Evolutionary conservation across 441 rosid species (phyloP).

Genomic region (Erysimum pusillum): DNA sequence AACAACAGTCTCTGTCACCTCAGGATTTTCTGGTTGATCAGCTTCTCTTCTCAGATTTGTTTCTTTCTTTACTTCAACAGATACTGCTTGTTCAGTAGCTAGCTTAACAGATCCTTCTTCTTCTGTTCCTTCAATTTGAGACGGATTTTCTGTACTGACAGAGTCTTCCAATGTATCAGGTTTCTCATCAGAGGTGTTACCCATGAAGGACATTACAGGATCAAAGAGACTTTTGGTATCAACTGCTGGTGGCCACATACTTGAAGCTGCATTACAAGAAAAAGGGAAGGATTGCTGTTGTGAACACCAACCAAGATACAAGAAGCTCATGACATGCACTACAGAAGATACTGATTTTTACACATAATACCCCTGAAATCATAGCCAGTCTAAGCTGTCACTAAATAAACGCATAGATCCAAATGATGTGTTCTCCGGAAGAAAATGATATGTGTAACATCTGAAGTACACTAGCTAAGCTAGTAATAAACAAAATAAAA

Average conservation of each 20-base stretch:
- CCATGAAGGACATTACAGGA: conserved; percentile 85
- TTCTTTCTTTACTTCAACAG: conserved; percentile 56
- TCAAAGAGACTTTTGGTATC: conserved; percentile 59
- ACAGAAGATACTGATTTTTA: neutral
- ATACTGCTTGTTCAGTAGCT: conserved; percentile 39
- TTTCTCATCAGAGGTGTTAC: conserved; percentile 66
- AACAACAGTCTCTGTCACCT: conserved; percentile 48
- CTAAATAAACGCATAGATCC: conserved; percentile 11
- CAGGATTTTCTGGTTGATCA: conserved; percentile 47
- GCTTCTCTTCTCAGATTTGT: conserved; percentile 45
- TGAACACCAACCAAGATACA: conserved; percentile 20
- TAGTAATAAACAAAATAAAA: conserved; percentile 5
- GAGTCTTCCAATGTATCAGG: conserved; percentile 49
- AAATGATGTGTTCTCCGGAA: conserved; percentile 19
- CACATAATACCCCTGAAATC: conserved; percentile 5
- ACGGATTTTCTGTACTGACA: conserved; percentile 47
- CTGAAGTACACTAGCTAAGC: conserved; percentile 25
- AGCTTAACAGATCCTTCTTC: conserved; percentile 46
- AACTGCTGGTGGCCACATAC: conserved; percentile 65
- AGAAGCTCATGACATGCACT: neutral
- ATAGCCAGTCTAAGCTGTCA: conserved; percentile 19
- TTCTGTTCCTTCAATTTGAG: conserved; percentile 54
- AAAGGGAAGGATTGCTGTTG: neutral
- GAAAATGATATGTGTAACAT: neutral
- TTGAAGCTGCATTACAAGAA: conserved; percentile 56